Evolutionary conservation across 495 filamentous ascomycete genomes (phyloP), one percentile per base, ranked within the genome.

Genomic region (Hypoxylon rickii): DNA sequence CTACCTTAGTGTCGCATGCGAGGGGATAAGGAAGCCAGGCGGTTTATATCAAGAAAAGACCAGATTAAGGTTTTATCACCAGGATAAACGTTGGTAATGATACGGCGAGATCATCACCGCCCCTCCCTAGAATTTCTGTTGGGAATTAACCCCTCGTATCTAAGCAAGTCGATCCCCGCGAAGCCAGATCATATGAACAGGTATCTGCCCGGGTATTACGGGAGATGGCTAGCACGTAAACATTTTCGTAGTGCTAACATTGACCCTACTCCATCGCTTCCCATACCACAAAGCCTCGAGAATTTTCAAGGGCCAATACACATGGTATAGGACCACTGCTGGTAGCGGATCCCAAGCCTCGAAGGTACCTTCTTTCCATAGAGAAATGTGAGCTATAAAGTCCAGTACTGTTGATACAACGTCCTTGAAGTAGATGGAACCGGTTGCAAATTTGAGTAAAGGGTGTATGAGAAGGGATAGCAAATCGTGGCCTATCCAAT

Each of bases 331-430:
- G 68, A 75, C 74, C 70, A 78, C 80, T 37, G 70, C 76, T 0
- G 84, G 84, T 56, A 79, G 40, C 10, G 85, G 85, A 69, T 87
- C 85, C 82, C 81, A 85, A 16, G 71, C 19, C 61, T 79, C 78
- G 53, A 73, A 86, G 2, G 73, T 80, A 3, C 81, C 85, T 21
- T 88, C 85, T 49, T 77, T 81, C 83, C 84, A 86, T 11, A 60
- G 69, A 0, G 78, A 15, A 0, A 85, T 4, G 64, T 84, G 83
- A 7, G 65, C 44, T 3, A 16, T 10, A 12, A 59, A 52, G 15
- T 52, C 12, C 69, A 20, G 46, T 81, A 75, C 3, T 58, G 52
- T 21, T 44, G 38, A 31, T 65, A 51, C 3, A 73, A 39, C 13
- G 8, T 17, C 10, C 7, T 31, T 26, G n/a, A 65, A 65, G 11